Evolutionary conservation across 2,329 filamentous ascomycete genomes (phyloP).

Genomic region (Hypoxylon rubiginosum): DNA sequence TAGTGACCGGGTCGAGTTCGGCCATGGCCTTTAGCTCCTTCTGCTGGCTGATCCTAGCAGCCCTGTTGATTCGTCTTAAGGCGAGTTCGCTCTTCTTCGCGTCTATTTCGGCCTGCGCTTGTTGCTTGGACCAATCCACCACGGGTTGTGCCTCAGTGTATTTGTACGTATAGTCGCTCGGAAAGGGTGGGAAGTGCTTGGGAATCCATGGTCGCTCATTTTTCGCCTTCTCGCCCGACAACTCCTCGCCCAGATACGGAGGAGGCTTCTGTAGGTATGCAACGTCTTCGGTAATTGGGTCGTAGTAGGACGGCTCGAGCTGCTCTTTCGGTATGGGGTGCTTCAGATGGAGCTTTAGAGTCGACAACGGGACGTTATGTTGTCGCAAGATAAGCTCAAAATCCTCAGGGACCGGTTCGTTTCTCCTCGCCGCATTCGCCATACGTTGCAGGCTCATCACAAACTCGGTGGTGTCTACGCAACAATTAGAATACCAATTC

Average conservation of each 20-base stretch:
- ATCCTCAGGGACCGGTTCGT: constrained; percentile 67
- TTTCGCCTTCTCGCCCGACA: constrained; percentile 71
- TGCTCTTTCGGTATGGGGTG: constrained; percentile 62
- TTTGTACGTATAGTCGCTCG: constrained; percentile 74
- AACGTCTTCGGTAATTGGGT: constrained; percentile 56
- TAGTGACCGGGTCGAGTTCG: constrained; percentile 64
- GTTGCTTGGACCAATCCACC: constrained; percentile 65
- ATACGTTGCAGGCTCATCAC: constrained; percentile 63
- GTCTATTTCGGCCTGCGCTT: constrained; percentile 70
- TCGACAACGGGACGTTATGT: constrained; percentile 65
- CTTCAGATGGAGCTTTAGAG: constrained; percentile 68
- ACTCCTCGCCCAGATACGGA: constrained; percentile 65
- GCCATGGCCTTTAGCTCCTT: constrained; percentile 72
- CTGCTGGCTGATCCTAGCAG: constrained; percentile 74
- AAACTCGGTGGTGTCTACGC: constrained; percentile 63
- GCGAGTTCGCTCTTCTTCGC: constrained; percentile 74
- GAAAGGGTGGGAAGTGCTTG: constrained; percentile 70
- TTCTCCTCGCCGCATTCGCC: constrained; percentile 64
- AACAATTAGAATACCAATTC: constrained; percentile 44
- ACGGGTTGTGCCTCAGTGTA: constrained; percentile 63
- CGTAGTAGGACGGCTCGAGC: constrained; percentile 56
- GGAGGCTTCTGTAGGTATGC: constrained; percentile 57
- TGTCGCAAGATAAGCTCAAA: constrained; percentile 67
- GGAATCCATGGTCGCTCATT: constrained; percentile 69
- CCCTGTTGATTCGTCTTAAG: constrained; percentile 69